Evolutionary conservation across 306 rosid species (phyloP).

Genomic region (Elaeagnus macrophylla): DNA sequence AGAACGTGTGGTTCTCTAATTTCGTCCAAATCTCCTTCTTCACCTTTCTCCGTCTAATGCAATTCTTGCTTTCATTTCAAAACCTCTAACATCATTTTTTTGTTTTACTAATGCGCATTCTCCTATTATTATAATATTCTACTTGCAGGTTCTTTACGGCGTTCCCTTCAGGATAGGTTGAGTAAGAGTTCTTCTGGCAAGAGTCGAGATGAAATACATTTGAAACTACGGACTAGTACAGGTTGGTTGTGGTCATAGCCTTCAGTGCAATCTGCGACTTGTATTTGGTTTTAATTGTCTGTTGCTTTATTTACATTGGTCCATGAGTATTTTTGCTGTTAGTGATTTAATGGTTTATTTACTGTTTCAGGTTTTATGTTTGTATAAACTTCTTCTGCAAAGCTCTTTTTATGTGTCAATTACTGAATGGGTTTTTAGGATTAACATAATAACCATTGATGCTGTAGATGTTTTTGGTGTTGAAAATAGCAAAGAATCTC

Average conservation of each 20-base stretch:
- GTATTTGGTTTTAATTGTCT: too few relatives aligned
- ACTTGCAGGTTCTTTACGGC: conserved; percentile 77
- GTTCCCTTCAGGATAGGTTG: conserved; percentile 86
- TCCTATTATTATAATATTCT: conserved; percentile 8
- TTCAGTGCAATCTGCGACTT: too few relatives aligned
- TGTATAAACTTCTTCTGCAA: neutral
- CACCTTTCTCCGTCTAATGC: too few relatives aligned
- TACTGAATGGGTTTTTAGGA: neutral
- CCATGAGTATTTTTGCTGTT: neutral
- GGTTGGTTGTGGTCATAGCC: conserved; percentile 35
- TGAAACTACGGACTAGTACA: conserved; percentile 89
- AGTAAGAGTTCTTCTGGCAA: conserved; percentile 66
- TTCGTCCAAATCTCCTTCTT: too few relatives aligned
- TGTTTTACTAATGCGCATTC: conserved; percentile 6
- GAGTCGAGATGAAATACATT: conserved; percentile 73
- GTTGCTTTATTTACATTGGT: too few relatives aligned
- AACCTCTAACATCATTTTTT: neutral
- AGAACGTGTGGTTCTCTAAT: too few relatives aligned
- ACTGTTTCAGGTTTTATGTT: neutral
- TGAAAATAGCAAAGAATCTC: neutral
- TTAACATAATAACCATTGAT: neutral
- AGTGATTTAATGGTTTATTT: neutral
- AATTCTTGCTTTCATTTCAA: too few relatives aligned
- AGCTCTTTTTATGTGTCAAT: too few relatives aligned
- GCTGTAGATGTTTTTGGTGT: neutral